A percentile compares a stretch with the other conserved stretches of the same genome.
phyloP scores from a whole-genome alignment of 148 eudicot species.

The Rhododendron williamsianum region DNA sequence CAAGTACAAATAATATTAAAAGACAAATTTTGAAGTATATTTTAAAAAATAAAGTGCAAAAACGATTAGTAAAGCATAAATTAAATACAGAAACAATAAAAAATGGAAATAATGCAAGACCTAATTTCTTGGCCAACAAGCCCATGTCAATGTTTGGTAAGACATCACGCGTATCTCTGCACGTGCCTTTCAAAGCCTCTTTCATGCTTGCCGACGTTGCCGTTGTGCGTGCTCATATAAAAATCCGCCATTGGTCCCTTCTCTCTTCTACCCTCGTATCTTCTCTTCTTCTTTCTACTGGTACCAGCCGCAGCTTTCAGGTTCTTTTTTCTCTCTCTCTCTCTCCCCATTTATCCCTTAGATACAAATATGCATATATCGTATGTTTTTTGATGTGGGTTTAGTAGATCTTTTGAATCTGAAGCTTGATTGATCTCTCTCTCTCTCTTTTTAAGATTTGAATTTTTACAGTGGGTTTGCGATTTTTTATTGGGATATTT shows the following conservation, averaged over 20 bases:
- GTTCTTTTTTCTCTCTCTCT: not conserved
- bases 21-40: not conserved
- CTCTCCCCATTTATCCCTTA: not conserved
- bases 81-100: not conserved
- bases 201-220: not conserved
- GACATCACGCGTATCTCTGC: not conserved
- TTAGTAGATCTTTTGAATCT: not conserved
- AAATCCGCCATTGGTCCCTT: not conserved
- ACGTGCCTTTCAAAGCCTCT: not conserved
- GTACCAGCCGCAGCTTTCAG: not conserved
- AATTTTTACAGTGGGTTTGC: not conserved
- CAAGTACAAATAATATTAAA: no score
- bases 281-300: not conserved
- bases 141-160: not conserved
- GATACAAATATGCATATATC: not conserved
- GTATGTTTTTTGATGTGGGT: not conserved
- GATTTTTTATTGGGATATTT: not conserved
- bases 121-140: not conserved
- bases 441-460: no score
- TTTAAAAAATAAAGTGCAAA: no score
- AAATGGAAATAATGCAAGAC: not conserved
- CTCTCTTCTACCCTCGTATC: not conserved
- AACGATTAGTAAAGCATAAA: not conserved
- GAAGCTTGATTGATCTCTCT: not conserved
- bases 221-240: not conserved